Conservation (phyloP, 2,329 filamentous ascomycete species). For the Decorospora gaudefroyi region DNA sequence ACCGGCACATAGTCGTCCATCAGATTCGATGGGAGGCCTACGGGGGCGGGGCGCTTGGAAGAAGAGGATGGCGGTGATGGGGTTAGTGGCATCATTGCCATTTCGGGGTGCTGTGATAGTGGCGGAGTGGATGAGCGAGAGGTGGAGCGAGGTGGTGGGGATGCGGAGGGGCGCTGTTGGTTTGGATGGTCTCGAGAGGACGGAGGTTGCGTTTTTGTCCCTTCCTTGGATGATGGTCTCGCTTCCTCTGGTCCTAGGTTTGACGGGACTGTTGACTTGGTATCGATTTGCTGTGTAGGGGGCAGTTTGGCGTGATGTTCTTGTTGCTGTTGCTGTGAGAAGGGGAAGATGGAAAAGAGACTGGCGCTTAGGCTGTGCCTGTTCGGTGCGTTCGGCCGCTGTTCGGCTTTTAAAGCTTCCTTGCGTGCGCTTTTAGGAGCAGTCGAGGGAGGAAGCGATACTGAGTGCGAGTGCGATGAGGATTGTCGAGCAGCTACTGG, state of each 20-base stretch:
- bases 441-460: constrained; percentile 31
- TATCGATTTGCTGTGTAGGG: constrained; percentile 26
- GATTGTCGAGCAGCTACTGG: constrained; percentile 20
- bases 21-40: constrained; percentile 38
- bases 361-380: constrained; percentile 43
- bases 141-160: constrained; percentile 16
- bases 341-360: constrained; percentile 45
- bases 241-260: background rate
- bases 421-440: constrained; percentile 9
- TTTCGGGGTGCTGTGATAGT: constrained; percentile 31
- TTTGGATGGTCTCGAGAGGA: background rate
- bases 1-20: constrained; percentile 46
- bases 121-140: constrained; percentile 9
- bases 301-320: constrained; percentile 40
- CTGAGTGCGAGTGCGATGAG: constrained; percentile 36
- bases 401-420: constrained; percentile 11
- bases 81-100: constrained; percentile 43
- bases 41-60: constrained; percentile 19
- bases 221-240: constrained; percentile 5
- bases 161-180: background rate
- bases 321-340: constrained; percentile 40
- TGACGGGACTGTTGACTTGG: constrained; percentile 3
- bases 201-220: background rate
- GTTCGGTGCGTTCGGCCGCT: constrained; percentile 31
- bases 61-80: constrained; percentile 23